phyloP scores from a whole-genome alignment of 768 basidiomycete genomes.

The Boletus reticuloceps region DNA sequence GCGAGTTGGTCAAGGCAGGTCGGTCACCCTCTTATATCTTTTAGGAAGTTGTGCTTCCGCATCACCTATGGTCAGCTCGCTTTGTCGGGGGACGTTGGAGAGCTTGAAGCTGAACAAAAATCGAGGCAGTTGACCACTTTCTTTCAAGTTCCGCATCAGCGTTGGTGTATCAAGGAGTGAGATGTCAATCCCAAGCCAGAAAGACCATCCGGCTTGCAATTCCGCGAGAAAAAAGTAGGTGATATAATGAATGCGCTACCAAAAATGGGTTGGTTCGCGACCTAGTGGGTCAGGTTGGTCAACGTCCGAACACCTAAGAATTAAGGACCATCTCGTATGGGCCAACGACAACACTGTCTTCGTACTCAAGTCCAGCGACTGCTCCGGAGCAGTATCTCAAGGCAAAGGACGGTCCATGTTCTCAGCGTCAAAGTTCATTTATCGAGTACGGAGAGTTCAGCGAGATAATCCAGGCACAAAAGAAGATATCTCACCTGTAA shows the following conservation, averaged over 20 bases:
- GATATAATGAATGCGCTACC: not conserved
- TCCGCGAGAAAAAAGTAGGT: too few relatives aligned
- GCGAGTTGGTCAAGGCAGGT: not conserved
- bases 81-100: conserved; percentile 16
- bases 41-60: conserved; percentile 26
- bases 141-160: conserved; percentile 42
- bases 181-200: conserved; percentile 41
- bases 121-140: conserved; percentile 16
- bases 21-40: conserved; percentile 7
- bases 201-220: conserved; percentile 32
- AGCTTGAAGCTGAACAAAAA: conserved; percentile 47
- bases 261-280: conserved; percentile 32
- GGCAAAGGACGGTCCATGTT: conserved; percentile 13
- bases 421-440: conserved; percentile 46
- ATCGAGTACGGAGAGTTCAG: not conserved
- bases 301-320: not conserved
- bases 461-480: not conserved
- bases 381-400: conserved; percentile 41
- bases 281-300: conserved; percentile 14
- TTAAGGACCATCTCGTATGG: conserved; percentile 26
- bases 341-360: conserved; percentile 37
- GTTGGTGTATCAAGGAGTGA: conserved; percentile 32
- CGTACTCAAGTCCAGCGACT: conserved; percentile 30
- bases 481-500: conserved; percentile 23
- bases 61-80: conserved; percentile 22